These are phyloP conservation scores for Colletotrichum melonis DNA, from an alignment of 2,329 filamentous ascomycete genomes.

Conservation along the genomic window DNA sequence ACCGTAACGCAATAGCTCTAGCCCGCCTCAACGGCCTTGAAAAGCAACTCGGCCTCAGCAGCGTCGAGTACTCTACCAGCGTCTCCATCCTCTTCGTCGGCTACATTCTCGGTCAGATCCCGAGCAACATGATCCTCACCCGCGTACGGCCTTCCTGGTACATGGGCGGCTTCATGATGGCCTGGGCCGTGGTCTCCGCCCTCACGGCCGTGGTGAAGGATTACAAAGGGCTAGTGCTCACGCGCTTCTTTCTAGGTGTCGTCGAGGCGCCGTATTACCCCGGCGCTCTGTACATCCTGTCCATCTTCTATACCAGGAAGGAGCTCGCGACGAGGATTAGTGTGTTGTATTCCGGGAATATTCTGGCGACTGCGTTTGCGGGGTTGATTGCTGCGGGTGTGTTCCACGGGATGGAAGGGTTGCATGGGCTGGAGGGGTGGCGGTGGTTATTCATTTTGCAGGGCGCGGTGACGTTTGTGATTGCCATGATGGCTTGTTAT, in stretches of 20 bases:
- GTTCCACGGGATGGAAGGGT: slow-evolving; percentile 46
- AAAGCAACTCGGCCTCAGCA: slow-evolving; percentile 37
- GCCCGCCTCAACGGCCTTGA: slow-evolving; percentile 44
- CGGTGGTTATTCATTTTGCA: slow-evolving; percentile 49
- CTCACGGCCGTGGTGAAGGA: slow-evolving; percentile 53
- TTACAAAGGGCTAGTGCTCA: slow-evolving; percentile 52
- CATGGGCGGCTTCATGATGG: slow-evolving; percentile 52
- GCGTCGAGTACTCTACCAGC: slow-evolving; percentile 48
- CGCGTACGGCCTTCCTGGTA: slow-evolving; percentile 64
- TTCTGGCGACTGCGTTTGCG: slow-evolving; percentile 50
- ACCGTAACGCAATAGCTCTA: slow-evolving; percentile 40
- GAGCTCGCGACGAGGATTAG: slow-evolving; percentile 55
- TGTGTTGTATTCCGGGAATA: slow-evolving; percentile 55
- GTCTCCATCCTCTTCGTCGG: slow-evolving; percentile 50
- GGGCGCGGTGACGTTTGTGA: slow-evolving; percentile 42
- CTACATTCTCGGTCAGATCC: slow-evolving; percentile 50
- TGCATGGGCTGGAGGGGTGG: slow-evolving; percentile 42
- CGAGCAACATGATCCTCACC: slow-evolving; percentile 51
- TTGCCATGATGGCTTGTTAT: slow-evolving; percentile 45
- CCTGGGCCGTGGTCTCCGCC: slow-evolving; percentile 54
- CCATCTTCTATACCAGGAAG: slow-evolving; percentile 66
- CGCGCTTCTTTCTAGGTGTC: slow-evolving; percentile 52
- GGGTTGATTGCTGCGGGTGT: slow-evolving; percentile 57
- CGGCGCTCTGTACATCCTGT: slow-evolving; percentile 53
- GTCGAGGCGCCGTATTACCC: slow-evolving; percentile 53